phyloP scores from a whole-genome alignment of 768 basidiomycete genomes.

The Russula sp. region DNA sequence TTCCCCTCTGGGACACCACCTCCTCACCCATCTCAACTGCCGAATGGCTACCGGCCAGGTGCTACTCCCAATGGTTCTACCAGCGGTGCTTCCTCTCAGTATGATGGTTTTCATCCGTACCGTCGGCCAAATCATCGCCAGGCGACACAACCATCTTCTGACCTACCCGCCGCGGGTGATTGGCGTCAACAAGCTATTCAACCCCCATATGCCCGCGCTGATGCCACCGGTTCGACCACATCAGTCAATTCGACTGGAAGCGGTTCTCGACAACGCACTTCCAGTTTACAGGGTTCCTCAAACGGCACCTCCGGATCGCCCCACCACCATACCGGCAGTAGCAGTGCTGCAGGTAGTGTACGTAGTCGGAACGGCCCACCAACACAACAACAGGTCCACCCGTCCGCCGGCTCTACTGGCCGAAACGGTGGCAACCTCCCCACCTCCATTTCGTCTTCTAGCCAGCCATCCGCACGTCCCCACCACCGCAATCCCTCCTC shows the following conservation, averaged over 20 bases:
- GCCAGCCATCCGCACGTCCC: conserved; percentile 27
- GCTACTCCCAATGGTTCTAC: conserved; percentile 28
- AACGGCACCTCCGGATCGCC: conserved; percentile 30
- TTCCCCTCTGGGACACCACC: conserved; percentile 70
- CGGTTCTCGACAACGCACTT: conserved; percentile 56
- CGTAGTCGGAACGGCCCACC: conserved; percentile 21
- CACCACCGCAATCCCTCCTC: conserved; percentile 44
- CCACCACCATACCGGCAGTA: conserved; percentile 23
- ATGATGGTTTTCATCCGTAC: conserved; percentile 73
- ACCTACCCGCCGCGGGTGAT: conserved; percentile 30
- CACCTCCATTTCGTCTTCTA: conserved; percentile 17
- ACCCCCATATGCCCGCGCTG: conserved; percentile 72
- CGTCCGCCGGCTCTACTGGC: conserved; percentile 6
- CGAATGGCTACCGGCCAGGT: conserved; percentile 34
- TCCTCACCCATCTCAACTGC: conserved; percentile 43
- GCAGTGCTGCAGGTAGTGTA: conserved; percentile 20
- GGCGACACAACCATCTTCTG: conserved; percentile 26
- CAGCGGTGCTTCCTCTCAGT: conserved; percentile 33
- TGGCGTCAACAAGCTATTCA: conserved; percentile 50
- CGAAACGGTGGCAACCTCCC: conserved; percentile 2
- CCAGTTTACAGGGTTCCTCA: conserved; percentile 58
- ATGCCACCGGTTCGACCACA: conserved; percentile 71
- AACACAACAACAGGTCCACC: conserved; percentile 16
- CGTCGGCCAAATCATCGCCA: conserved; percentile 50
- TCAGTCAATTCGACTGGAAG: conserved; percentile 62